Evolutionary conservation across 2,329 filamentous ascomycete species (phyloP).

Genomic region (Colletotrichum salicis): DNA sequence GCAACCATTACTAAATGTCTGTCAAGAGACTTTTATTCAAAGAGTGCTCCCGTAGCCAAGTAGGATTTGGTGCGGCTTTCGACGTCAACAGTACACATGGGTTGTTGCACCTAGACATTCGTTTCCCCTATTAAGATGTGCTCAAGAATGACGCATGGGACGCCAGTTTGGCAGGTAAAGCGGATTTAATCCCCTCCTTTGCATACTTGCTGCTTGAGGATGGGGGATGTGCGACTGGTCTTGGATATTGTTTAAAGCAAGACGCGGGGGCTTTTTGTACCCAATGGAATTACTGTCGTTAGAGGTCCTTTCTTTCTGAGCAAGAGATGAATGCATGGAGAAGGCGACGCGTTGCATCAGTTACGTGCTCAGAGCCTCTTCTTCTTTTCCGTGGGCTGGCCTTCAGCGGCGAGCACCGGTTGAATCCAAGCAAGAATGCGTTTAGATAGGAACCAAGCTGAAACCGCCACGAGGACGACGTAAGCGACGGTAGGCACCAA

Average conservation of each 20-base stretch:
- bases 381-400: conserved; percentile 49
- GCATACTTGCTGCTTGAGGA: conserved; percentile 1
- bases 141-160: not conserved
- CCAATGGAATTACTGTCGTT: conserved; percentile 21
- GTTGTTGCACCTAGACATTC: not conserved
- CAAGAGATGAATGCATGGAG: conserved; percentile 23
- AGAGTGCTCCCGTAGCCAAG: not conserved
- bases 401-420: conserved; percentile 40
- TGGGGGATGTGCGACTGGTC: not conserved
- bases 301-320: conserved; percentile 23
- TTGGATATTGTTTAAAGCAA: not conserved
- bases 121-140: not conserved
- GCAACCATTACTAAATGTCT: conserved; percentile 32
- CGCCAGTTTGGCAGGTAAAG: not conserved
- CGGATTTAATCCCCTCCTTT: conserved; percentile 2
- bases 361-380: conserved; percentile 41
- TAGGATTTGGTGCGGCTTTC: not conserved
- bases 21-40: not conserved
- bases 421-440: conserved; percentile 47
- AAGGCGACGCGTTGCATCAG: conserved; percentile 8
- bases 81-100: not conserved
- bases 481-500: conserved; percentile 78
- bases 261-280: conserved; percentile 12
- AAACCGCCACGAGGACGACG: conserved; percentile 68
- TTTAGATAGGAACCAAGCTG: conserved; percentile 56